phyloP scores from a whole-genome alignment of 768 basidiomycete genomes.

The Pisolithus orientalis region DNA sequence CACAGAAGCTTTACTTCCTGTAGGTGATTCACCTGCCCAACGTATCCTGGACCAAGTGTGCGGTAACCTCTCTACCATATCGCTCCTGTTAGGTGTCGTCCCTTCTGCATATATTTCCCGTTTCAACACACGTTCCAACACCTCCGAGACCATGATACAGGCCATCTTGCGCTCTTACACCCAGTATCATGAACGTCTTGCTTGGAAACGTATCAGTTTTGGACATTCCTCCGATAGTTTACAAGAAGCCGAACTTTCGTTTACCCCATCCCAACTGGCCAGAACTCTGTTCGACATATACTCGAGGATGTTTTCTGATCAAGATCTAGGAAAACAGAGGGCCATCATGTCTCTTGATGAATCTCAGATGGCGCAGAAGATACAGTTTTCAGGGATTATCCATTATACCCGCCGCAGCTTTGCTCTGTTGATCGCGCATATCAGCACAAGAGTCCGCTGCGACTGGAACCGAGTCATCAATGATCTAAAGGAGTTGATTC shows the following conservation, averaged over 20 bases:
- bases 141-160: conserved; percentile 14
- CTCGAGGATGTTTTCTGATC: conserved; percentile 24
- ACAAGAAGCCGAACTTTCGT: not conserved
- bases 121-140: conserved; percentile 25
- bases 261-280: conserved; percentile 20
- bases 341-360: conserved; percentile 1
- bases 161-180: not conserved
- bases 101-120: conserved; percentile 21
- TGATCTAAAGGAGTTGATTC: conserved; percentile 16
- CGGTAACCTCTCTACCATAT: conserved; percentile 21
- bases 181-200: conserved; percentile 20
- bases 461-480: conserved; percentile 42
- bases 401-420: conserved; percentile 48
- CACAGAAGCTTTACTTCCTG: conserved; percentile 22
- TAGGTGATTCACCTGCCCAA: conserved; percentile 5
- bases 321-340: conserved; percentile 12
- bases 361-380: not conserved
- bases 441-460: conserved; percentile 30
- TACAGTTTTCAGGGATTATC: conserved; percentile 15
- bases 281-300: conserved; percentile 22
- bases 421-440: conserved; percentile 35
- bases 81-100: conserved; percentile 21
- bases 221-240: not conserved
- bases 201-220: conserved; percentile 17
- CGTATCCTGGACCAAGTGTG: conserved; percentile 20